Evolutionary conservation across 139 green algal genomes (phyloP), one percentile per base, ranked within the genome.

Genomic region (Zygnema circumcarinatum): DNA sequence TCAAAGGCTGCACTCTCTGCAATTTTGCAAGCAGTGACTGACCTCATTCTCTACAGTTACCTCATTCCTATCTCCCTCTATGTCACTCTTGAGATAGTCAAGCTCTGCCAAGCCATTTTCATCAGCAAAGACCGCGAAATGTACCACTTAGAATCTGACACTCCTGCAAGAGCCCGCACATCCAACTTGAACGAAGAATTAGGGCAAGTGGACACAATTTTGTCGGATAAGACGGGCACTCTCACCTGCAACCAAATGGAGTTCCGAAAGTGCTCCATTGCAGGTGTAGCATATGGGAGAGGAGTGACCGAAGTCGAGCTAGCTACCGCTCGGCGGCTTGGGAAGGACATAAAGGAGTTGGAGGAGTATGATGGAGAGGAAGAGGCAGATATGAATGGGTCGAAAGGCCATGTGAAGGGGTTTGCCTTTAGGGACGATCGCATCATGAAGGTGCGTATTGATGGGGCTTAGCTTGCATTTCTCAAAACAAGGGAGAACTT

Each of bases 61-160:
- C 93, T 99, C 73, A 96, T 99, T 32, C 97, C 97, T 76, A 99
- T 99, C 88, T 98, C 95, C 0, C 93, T 99, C 47, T 99, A 98
- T 82, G 97, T 99, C 39, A 96, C 95, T 0, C 94, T 99, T 40
- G 97, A 99, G 90, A 96, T 96, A 85, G 73, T 96, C 11, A 96
- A 98, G 90, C 90, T 97, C 31, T 81, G 91, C 76, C 93, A 95
- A 67, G 93, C 87, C 39, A 81, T 80, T n/a, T 88, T 88, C 85
- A 90, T 90, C 41, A 92, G 87, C 47, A 81, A 81, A 39, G 94
- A 95, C 84, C 76, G 53, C 38, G 25, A 54, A 1, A 93, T 93
- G 86, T 94, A 94, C 73, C 73, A 92, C 82, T 42, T 79, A 31
- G 92, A 94, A 1, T 94, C 83, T 1, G 94, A 96, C 93, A 97